Conservation (phyloP, 768 basidiomycete genomes). For the Amanita fuliginea region DNA sequence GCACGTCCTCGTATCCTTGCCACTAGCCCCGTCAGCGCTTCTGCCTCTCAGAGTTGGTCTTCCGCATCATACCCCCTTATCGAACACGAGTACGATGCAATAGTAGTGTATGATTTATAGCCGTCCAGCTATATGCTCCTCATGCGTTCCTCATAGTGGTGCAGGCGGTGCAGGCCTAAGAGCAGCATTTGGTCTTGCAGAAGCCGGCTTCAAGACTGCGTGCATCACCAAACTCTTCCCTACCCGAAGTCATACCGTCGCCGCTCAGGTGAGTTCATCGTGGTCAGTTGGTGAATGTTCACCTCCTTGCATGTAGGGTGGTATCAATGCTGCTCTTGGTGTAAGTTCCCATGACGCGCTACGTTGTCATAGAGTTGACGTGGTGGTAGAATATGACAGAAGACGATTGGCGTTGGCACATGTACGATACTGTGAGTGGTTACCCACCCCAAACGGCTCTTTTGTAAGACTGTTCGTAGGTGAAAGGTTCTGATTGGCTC, state of each 20-base stretch:
- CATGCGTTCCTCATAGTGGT: slow-evolving; percentile 40
- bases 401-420: slow-evolving; percentile 99
- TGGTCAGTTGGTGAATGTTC: neutral
- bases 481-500: slow-evolving; percentile 99
- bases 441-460: neutral
- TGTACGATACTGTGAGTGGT: slow-evolving; percentile 81
- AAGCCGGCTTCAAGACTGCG: slow-evolving; percentile 97
- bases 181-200: slow-evolving; percentile 96
- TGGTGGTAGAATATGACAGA: slow-evolving; percentile 86
- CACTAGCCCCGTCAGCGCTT: slow-evolving; percentile 61
- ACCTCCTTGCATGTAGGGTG: slow-evolving; percentile 47
- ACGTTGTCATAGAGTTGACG: slow-evolving; percentile 4
- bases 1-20: slow-evolving; percentile 50
- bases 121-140: slow-evolving; percentile 1
- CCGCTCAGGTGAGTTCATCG: slow-evolving; percentile 64
- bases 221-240: slow-evolving; percentile 99
- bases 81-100: slow-evolving; percentile 98
- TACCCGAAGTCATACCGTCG: slow-evolving; percentile 96
- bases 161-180: slow-evolving; percentile 97
- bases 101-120: slow-evolving; percentile 80
- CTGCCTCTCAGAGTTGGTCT: slow-evolving; percentile 48
- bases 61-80: slow-evolving; percentile 92
- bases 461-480: slow-evolving; percentile 31
- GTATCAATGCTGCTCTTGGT: slow-evolving; percentile 95
- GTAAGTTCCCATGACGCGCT: slow-evolving; percentile 31